Base-by-base conservation (phyloP, 1,139 yeast species). In the Debaryomycetaceae sp. region DNA sequence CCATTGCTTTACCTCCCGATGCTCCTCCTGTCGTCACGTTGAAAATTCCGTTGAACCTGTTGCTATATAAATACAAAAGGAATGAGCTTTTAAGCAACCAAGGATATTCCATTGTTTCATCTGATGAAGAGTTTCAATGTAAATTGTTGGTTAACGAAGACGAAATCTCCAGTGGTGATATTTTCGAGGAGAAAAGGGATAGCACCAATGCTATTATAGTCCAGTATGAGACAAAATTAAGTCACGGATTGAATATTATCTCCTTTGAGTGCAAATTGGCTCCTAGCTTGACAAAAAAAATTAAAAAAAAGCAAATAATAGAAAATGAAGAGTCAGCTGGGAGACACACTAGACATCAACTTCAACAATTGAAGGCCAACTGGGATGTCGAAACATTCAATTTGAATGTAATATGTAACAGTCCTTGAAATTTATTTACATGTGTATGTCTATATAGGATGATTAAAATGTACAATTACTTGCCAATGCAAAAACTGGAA, bases 401-500 rank as follows among this genome's bases (percentile, higher is more conserved):
- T 3, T 65, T 75, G 43, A 73, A 52, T 42, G 52, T 66, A 35
- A 53, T 63, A 13, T 61, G 63, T 42, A 63, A 54, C 42, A 54
- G 56, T 42, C 46, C 52, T 35, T 56, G 48, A 47, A 13, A 14
- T 20, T 8, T 27, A n/a, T 43, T 20, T 11, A 24, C 31, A 4
- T 44, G 35, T 39, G 33, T 44, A 34, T 30, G 30, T 33, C 22
- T 13, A 13, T 34, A 17, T 34, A 41, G 36, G 13, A 24, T 38
- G 24, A 35, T 8, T 30, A 36, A n/a, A 36, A 27, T 17, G 34
- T 40, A n/a, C 5, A 30, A 36, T 47, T 70, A 93, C 63, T 93
- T 93, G 5, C 99, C 99, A 38, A 93, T 89, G 63, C 99, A 93
- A 60, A 93, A 95, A 51, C 82, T 87, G 5, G 96, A 83, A 60